Conservation (phyloP, 179 eudicot genomes). For the Gypsophila paniculata region DNA sequence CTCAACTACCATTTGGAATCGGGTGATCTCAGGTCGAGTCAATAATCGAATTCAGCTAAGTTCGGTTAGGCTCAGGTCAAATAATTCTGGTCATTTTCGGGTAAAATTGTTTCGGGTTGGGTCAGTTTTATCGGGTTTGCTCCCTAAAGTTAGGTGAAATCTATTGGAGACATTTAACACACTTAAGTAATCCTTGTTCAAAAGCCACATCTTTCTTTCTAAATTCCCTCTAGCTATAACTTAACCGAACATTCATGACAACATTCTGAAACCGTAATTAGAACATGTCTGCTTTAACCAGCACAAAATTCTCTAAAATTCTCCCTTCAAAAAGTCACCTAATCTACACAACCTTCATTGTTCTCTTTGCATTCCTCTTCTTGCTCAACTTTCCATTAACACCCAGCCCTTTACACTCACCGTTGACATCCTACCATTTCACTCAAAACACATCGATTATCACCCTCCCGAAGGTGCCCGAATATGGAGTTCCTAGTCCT, state of each 20-base stretch:
- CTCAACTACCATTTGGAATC: no score
- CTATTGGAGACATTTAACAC: no score
- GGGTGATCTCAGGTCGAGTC: no score
- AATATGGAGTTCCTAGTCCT: slow-evolving; percentile 9
- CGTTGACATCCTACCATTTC: slow-evolving; percentile 15
- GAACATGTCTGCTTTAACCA: slow-evolving; percentile 12
- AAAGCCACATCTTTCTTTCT: not conserved
- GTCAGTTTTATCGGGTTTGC: no score
- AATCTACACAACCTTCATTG: slow-evolving; percentile 5
- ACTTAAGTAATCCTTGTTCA: no score
- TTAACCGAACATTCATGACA: not conserved
- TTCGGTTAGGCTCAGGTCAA: no score
- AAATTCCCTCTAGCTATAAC: slow-evolving; percentile 8
- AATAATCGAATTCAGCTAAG: no score
- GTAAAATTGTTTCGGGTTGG: no score
- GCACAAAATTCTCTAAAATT: slow-evolving; percentile 5
- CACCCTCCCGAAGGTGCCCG: not conserved
- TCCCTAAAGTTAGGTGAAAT: no score
- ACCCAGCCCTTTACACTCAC: slow-evolving; percentile 10
- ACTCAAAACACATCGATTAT: slow-evolving; percentile 2
- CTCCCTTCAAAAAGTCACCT: slow-evolving; percentile 17
- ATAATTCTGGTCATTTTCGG: no score
- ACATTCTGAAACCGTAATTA: not conserved
- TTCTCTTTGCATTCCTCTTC: slow-evolving; percentile 15
- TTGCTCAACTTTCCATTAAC: slow-evolving; percentile 18